Base-by-base conservation (phyloP, 2,329 filamentous ascomycete genomes). In the Cordyceps militaris region DNA sequence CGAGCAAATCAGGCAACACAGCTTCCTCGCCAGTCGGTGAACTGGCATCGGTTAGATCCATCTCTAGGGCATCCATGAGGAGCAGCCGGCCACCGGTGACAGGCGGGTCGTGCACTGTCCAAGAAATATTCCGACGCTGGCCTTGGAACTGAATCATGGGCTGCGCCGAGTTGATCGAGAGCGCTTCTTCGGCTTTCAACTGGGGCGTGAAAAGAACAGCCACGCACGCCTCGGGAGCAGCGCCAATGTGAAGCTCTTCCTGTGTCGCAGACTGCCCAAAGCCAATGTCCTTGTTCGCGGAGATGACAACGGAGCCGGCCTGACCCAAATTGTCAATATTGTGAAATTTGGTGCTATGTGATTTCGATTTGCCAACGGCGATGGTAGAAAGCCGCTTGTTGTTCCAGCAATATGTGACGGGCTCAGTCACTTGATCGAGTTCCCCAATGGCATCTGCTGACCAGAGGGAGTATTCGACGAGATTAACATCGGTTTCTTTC, bases 41-140 rank as follows among this genome's bases (percentile, higher is more conserved):
- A 2, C 19, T 32, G 11, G 8, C 6, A 59, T 67, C 63, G 6
- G 24, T 34, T 30, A 56, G 21, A 44, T 72, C 70, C 50, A 72
- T 66, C 57, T 73, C 71, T 6, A 73, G 58, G 0, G 70, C 70
- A 34, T 73, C 71, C 70, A 73, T 71, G 34, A 72, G 68, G 6
- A 73, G 59, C 54, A 73, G 66, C 4, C 63, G 63, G 6, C 69
- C 67, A 4, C 68, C 66, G 11, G 64, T 65, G 3, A 38, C 40
- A 1, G 44, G 13, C 1, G 42, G 21, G 2, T 46, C 48, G 24
- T 64, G 49, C 9, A 23, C 5, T 1, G 44, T 48, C 68, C 66
- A 71, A 11, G 57, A 48, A 14, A 72, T 63, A 11, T 68, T 61
- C 9, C 70, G 65, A 2, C 66, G 59, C 54, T 71, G 66, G 0